Evolutionary conservation across 345 rosid genomes (phyloP).

Genomic region (Gossypium mustelinum): DNA sequence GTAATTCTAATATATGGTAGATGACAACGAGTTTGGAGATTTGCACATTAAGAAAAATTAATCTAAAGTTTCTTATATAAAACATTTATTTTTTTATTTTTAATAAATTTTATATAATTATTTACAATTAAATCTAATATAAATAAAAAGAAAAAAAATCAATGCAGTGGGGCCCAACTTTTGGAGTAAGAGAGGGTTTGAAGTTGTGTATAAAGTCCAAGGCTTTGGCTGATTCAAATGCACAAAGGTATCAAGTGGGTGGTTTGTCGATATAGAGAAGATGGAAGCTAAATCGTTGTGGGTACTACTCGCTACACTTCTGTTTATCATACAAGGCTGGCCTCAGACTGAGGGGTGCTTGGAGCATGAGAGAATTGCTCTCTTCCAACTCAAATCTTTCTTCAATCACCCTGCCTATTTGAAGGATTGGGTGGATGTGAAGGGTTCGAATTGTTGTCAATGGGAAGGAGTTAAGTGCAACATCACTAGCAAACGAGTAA

Average conservation of each 20-base stretch:
- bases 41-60: too few species aligned
- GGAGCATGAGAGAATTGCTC: constrained; percentile 9
- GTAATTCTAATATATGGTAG: too few species aligned
- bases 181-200: background rate
- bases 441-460: background rate
- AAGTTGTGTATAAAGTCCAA: background rate
- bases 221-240: background rate
- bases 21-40: too few species aligned
- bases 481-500: background rate
- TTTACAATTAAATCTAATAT: too few species aligned
- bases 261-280: too few species aligned
- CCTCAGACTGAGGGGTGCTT: background rate
- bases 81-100: too few species aligned
- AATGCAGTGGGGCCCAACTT: background rate
- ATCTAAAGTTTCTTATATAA: too few species aligned
- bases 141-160: too few species aligned
- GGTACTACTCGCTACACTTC: background rate
- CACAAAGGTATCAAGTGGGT: background rate
- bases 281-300: background rate
- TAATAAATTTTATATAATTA: too few species aligned
- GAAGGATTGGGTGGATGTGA: background rate
- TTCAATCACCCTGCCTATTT: rapidly evolving
- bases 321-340: background rate
- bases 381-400: background rate
- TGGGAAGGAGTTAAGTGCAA: background rate